Conservation (phyloP, 1,284 basidiomycete species). For the Cutaneotrichosporon dermatis region DNA sequence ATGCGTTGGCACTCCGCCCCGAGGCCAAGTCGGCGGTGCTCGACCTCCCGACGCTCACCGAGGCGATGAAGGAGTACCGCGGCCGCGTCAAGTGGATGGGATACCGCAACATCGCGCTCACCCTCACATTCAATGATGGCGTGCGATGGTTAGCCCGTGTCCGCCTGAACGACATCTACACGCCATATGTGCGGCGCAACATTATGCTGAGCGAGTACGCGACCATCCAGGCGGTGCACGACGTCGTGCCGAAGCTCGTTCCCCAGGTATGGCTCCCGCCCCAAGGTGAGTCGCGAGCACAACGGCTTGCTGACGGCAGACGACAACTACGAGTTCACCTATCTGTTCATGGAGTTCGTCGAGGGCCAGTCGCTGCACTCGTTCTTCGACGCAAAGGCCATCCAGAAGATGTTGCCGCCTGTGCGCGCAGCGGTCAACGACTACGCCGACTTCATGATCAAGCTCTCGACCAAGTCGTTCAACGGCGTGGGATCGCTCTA, state of each 20-base stretch:
- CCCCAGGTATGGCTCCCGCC: background rate
- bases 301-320: background rate
- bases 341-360: constrained; percentile 5
- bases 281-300: no score
- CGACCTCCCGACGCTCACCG: background rate
- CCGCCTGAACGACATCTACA: constrained; percentile 2
- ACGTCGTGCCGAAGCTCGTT: background rate
- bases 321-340: background rate
- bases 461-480: background rate
- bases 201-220: constrained; percentile 7
- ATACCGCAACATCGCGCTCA: constrained; percentile 6
- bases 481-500: constrained; percentile 1
- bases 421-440: background rate
- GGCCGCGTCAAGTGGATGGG: constrained; percentile 8
- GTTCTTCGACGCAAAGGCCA: background rate
- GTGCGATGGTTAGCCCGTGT: constrained; percentile 5
- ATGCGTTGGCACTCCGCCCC: background rate
- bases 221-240: background rate
- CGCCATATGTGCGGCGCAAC: background rate
- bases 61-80: constrained; percentile 2
- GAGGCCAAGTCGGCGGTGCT: background rate
- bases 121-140: constrained; percentile 3
- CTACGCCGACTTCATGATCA: constrained; percentile 8
- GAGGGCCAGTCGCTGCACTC: constrained; percentile 7
- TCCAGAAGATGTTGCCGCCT: background rate